Conservation (phyloP, 2,329 filamentous ascomycete species). For the Fusarium nodosum region DNA sequence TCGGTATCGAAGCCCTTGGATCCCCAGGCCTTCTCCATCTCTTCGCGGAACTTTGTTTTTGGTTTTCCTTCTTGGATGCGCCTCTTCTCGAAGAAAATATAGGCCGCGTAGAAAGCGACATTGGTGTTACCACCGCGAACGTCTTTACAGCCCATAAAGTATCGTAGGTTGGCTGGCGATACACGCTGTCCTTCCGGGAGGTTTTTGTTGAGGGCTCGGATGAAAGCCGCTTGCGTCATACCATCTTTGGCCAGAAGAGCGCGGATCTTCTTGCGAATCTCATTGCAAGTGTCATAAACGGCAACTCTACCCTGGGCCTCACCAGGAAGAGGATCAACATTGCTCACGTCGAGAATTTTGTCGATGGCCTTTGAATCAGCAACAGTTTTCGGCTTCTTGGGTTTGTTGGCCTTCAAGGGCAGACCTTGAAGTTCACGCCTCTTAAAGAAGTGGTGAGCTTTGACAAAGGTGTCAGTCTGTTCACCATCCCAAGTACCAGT, state of each 20-base stretch:
- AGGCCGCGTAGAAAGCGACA: conserved; percentile 65
- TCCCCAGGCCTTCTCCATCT: conserved; percentile 62
- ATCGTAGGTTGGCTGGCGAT: conserved; percentile 60
- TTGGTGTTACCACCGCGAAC: conserved; percentile 62
- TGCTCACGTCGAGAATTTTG: conserved; percentile 56
- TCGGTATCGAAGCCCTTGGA: conserved; percentile 46
- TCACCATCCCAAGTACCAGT: conserved; percentile 57
- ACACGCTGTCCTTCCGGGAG: conserved; percentile 57
- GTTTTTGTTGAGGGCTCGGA: conserved; percentile 62
- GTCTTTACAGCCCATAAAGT: conserved; percentile 66
- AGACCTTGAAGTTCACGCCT: conserved; percentile 64
- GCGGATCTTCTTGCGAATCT: conserved; percentile 69
- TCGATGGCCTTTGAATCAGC: conserved; percentile 47
- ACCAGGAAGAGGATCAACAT: conserved; percentile 58
- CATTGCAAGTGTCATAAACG: conserved; percentile 70
- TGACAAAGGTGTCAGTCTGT: conserved; percentile 52
- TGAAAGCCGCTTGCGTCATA: conserved; percentile 66
- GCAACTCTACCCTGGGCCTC: conserved; percentile 62
- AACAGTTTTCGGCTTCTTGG: conserved; percentile 50
- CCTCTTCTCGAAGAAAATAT: conserved; percentile 72
- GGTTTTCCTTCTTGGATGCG: conserved; percentile 64
- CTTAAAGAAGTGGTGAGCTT: conserved; percentile 63
- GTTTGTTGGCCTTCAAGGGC: conserved; percentile 53
- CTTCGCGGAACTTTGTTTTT: conserved; percentile 64
- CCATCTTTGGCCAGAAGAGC: conserved; percentile 59